phyloP scores from a whole-genome alignment of 352 stramenopile genomes.

The Phytopythium sindhum region DNA sequence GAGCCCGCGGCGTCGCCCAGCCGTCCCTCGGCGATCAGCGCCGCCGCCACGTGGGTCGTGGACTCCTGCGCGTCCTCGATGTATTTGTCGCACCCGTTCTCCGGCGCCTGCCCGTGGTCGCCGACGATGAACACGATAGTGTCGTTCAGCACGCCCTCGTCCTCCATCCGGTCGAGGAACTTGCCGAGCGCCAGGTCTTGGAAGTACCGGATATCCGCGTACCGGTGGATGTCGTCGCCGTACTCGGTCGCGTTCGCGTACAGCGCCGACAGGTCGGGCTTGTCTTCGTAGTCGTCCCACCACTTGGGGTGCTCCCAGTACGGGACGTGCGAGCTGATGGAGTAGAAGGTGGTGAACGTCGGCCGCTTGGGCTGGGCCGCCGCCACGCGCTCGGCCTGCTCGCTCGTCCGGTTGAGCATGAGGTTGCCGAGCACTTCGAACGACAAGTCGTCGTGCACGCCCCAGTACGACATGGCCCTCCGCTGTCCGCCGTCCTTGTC shows the following conservation, averaged over 20 bases:
- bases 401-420: slow-evolving; percentile 39
- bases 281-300: slow-evolving; percentile 19
- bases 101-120: slow-evolving; percentile 43
- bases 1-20: slow-evolving; percentile 21
- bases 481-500: slow-evolving; percentile 10
- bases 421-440: slow-evolving; percentile 46
- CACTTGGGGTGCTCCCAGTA: slow-evolving; percentile 35
- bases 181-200: slow-evolving; percentile 38
- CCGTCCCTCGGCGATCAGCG: slow-evolving; percentile 31
- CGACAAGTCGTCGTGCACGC: slow-evolving; percentile 50
- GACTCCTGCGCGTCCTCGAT: slow-evolving; percentile 31
- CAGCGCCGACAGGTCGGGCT: slow-evolving; percentile 37
- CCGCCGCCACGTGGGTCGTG: slow-evolving; percentile 22
- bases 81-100: slow-evolving; percentile 21
- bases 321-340: slow-evolving; percentile 50
- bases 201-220: slow-evolving; percentile 53
- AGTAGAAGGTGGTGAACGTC: slow-evolving; percentile 55
- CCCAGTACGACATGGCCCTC: slow-evolving; percentile 26
- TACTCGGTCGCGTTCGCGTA: slow-evolving; percentile 22
- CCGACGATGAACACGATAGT: slow-evolving; percentile 55
- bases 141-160: slow-evolving; percentile 38
- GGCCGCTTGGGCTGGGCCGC: slow-evolving; percentile 27
- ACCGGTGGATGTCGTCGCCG: slow-evolving; percentile 22
- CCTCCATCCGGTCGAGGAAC: slow-evolving; percentile 49
- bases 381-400: slow-evolving; percentile 23